A percentile compares a stretch with the other conserved stretches of the same genome.
These are phyloP conservation scores for Auriscalpium vulgare DNA, from an alignment of 768 basidiomycete species.

Conservation along the genomic window DNA sequence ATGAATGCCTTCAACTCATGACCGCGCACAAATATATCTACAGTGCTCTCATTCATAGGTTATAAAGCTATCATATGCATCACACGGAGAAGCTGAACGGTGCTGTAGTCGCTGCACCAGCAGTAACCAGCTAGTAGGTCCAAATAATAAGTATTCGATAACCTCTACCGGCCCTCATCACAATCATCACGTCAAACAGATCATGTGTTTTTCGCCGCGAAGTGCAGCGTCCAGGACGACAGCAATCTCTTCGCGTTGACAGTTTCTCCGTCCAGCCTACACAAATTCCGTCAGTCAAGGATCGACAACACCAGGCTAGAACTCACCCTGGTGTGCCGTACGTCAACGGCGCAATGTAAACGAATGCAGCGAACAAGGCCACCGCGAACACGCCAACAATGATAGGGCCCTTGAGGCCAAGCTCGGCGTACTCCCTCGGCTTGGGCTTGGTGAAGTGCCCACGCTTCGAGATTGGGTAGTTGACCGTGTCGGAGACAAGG, in stretches of 20 bases:
- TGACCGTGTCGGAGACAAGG: slow-evolving; percentile 81
- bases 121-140: too few relatives aligned
- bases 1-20: background rate
- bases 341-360: slow-evolving; percentile 82
- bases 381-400: slow-evolving; percentile 50
- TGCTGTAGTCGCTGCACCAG: too few relatives aligned
- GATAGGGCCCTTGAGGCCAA: slow-evolving; percentile 70
- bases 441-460: slow-evolving; percentile 51
- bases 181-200: slow-evolving; percentile 1
- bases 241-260: slow-evolving; percentile 81
- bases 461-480: slow-evolving; percentile 79
- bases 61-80: too few relatives aligned
- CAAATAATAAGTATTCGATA: background rate
- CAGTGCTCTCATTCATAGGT: background rate
- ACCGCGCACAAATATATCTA: background rate
- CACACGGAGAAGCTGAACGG: too few relatives aligned
- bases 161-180: background rate
- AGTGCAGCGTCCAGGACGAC: slow-evolving; percentile 91
- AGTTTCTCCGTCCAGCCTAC: slow-evolving; percentile 73
- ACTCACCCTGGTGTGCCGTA: slow-evolving; percentile 95
- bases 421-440: slow-evolving; percentile 51
- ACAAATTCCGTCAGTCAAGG: slow-evolving; percentile 2
- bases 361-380: slow-evolving; percentile 54
- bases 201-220: slow-evolving; percentile 60
- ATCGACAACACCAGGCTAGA: background rate